Conservation (phyloP, 345 rosid species). For the Mangifera indica region DNA sequence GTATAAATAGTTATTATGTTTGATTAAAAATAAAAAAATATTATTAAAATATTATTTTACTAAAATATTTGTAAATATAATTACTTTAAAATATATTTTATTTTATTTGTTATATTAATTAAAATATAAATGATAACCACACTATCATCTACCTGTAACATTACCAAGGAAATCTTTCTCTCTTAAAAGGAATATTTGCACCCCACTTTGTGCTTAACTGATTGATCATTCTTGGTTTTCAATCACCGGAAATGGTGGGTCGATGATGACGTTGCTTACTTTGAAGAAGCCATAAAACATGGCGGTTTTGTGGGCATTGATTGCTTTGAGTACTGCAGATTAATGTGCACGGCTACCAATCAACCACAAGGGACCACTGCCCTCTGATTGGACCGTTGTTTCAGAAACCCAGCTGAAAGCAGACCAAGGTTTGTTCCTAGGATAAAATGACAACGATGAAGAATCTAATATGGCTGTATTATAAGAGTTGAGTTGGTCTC, state of each 20-base stretch:
- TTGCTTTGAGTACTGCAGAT: background rate
- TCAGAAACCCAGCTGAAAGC: background rate
- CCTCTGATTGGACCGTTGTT: background rate
- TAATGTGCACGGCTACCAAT: background rate
- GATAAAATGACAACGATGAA: background rate
- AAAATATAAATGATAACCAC: too few species aligned
- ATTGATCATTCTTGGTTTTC: background rate
- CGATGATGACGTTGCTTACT: background rate
- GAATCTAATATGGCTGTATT: background rate
- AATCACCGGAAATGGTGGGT: background rate
- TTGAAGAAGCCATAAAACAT: background rate
- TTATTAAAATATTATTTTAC: too few species aligned
- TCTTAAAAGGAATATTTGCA: background rate
- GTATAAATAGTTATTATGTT: too few species aligned
- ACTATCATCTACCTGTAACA: too few species aligned
- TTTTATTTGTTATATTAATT: too few species aligned
- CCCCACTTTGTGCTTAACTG: background rate
- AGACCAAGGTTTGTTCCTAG: background rate
- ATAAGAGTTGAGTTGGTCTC: background rate
- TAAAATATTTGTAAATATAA: too few species aligned
- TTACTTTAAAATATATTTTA: too few species aligned
- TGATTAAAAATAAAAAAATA: too few species aligned
- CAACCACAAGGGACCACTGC: conserved; percentile 6
- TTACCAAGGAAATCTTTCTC: too few species aligned
- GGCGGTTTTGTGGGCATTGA: background rate